A percentile compares a stretch with the other conserved stretches of the same genome.
These are phyloP conservation scores for Viola odorata DNA, from an alignment of 345 rosid genomes.

Conservation along the genomic window DNA sequence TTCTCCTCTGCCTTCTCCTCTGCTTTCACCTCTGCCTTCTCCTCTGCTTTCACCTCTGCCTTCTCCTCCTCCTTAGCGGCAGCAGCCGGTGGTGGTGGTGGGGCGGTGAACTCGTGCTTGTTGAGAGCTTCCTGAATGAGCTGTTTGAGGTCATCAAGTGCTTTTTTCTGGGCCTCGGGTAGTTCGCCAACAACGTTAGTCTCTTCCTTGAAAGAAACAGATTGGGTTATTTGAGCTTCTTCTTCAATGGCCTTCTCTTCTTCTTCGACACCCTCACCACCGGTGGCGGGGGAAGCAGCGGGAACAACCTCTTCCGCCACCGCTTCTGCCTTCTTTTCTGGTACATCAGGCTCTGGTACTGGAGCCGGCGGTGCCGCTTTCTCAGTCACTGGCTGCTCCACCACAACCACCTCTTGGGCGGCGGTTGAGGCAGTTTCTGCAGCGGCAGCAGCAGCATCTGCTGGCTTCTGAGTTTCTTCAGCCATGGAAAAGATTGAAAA, in stretches of 20 bases:
- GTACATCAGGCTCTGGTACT: not conserved
- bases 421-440: conserved; percentile 18
- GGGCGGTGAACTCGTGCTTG: conserved; percentile 41
- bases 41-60: not conserved
- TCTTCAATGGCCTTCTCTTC: conserved; percentile 15
- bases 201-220: conserved; percentile 62
- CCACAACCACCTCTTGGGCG: conserved; percentile 1
- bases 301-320: not conserved
- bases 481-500: conserved; percentile 8
- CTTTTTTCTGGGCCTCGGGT: conserved; percentile 49
- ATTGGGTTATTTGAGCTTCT: conserved; percentile 27
- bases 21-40: not conserved
- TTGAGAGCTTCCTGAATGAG: conserved; percentile 54
- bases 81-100: conserved; percentile 17
- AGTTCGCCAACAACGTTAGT: conserved; percentile 50
- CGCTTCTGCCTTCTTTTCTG: conserved; percentile 4
- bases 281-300: conserved; percentile 24
- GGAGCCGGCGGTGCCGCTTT: conserved; percentile 30
- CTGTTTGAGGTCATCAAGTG: conserved; percentile 50
- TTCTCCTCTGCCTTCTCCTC: conserved; percentile 12
- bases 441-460: conserved; percentile 4
- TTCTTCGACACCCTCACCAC: conserved; percentile 2
- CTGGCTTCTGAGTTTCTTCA: conserved; percentile 7
- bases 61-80: conserved; percentile 8
- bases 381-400: conserved; percentile 26